A percentile compares a stretch with the other conserved stretches of the same genome.
phyloP scores from a whole-genome alignment of 495 filamentous ascomycete genomes.

The Penicillium malachiteum region DNA sequence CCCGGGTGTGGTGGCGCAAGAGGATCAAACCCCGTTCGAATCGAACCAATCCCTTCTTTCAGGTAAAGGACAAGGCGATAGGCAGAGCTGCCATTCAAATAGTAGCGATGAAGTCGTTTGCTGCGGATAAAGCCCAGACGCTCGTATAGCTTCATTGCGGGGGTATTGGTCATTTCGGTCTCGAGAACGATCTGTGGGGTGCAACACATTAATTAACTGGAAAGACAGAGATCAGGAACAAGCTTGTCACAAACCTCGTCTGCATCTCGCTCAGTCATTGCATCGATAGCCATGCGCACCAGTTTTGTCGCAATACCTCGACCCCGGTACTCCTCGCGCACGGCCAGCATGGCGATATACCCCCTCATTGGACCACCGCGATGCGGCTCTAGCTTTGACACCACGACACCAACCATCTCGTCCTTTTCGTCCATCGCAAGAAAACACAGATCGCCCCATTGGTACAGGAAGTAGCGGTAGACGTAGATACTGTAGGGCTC shows the following conservation, averaged over 20 bases:
- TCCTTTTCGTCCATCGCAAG: constrained; percentile 69
- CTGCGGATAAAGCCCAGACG: constrained; percentile 87
- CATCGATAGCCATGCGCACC: constrained; percentile 87
- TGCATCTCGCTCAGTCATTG: constrained; percentile 79
- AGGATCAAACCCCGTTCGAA: constrained; percentile 40
- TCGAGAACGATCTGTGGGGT: constrained; percentile 76
- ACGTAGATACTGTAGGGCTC: constrained; percentile 99
- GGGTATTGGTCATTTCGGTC: constrained; percentile 92
- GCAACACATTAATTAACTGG: neutral
- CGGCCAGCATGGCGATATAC: constrained; percentile 98
- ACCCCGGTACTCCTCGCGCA: constrained; percentile 72
- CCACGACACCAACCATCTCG: constrained; percentile 80
- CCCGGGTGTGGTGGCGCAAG: constrained; percentile 24
- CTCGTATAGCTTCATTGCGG: constrained; percentile 92
- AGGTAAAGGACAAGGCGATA: constrained; percentile 84
- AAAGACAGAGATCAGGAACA: neutral
- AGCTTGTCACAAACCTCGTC: constrained; percentile 64
- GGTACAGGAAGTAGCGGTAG: constrained; percentile 96
- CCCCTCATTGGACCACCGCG: constrained; percentile 77
- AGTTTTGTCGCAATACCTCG: constrained; percentile 88
- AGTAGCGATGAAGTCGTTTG: constrained; percentile 93
- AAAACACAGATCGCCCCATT: constrained; percentile 96
- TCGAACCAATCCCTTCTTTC: constrained; percentile 56
- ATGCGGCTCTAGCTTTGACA: constrained; percentile 93
- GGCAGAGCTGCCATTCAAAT: constrained; percentile 93